A percentile compares a stretch with the other conserved stretches of the same genome.
Evolutionary conservation across 2,329 filamentous ascomycete species (phyloP).

Genomic region (Aspergillus neoniger): DNA sequence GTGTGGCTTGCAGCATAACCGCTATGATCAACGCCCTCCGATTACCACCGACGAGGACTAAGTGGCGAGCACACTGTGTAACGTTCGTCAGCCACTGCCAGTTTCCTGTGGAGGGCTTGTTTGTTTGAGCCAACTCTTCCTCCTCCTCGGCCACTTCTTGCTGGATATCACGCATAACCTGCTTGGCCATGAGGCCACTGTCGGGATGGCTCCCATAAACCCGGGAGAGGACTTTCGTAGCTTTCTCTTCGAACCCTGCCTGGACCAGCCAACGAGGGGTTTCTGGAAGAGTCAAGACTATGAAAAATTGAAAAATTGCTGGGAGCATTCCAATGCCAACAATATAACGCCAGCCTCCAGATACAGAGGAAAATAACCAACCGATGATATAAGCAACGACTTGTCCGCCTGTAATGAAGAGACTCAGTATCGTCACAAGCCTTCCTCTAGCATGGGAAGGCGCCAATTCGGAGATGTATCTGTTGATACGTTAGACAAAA

Average conservation of each 20-base stretch:
- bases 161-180: slow-evolving; percentile 69
- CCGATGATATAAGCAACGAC: slow-evolving; percentile 85
- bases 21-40: slow-evolving; percentile 76
- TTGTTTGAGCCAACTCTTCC: slow-evolving; percentile 40
- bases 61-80: slow-evolving; percentile 29
- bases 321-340: slow-evolving; percentile 82
- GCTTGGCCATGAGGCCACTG: slow-evolving; percentile 54
- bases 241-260: slow-evolving; percentile 62
- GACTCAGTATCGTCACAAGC: slow-evolving; percentile 76
- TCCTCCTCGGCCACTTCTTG: slow-evolving; percentile 72
- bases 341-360: slow-evolving; percentile 83
- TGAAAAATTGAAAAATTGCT: slow-evolving; percentile 67
- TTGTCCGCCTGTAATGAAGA: slow-evolving; percentile 86
- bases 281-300: slow-evolving; percentile 77
- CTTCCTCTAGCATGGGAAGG: slow-evolving; percentile 75
- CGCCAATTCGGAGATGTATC: slow-evolving; percentile 82
- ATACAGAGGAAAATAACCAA: slow-evolving; percentile 67
- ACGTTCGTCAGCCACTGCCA: slow-evolving; percentile 30
- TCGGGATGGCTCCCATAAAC: slow-evolving; percentile 59
- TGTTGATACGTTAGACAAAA: slow-evolving; percentile 21
- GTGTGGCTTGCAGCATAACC: slow-evolving; percentile 80
- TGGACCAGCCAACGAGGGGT: slow-evolving; percentile 85
- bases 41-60: slow-evolving; percentile 51
- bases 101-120: slow-evolving; percentile 20
- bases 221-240: slow-evolving; percentile 64